These are phyloP conservation scores for Diddensiella transvaalensis DNA, from an alignment of 805 yeast species.

Conservation along the genomic window DNA sequence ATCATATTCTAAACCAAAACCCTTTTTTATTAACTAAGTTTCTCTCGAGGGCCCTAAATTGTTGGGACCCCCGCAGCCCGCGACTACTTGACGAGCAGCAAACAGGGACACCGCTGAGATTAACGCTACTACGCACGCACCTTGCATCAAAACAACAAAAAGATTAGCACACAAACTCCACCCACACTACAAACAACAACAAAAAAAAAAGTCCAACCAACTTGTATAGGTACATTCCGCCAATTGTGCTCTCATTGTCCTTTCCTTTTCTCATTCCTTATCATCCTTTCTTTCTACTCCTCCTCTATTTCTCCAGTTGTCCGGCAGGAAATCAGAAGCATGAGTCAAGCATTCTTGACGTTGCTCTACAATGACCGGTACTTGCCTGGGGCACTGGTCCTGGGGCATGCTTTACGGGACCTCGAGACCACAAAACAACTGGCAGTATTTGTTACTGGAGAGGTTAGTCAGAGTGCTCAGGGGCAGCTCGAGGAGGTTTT, in stretches of 20 bases:
- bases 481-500: slow-evolving; percentile 21
- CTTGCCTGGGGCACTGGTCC: slow-evolving; percentile 46
- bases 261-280: too few species aligned
- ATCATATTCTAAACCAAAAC: too few species aligned
- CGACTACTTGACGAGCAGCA: too few species aligned
- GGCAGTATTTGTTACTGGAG: slow-evolving; percentile 29
- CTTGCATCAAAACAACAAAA: not conserved
- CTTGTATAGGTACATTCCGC: too few species aligned
- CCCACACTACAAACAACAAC: too few species aligned
- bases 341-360: slow-evolving; percentile 38
- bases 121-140: not conserved
- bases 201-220: too few species aligned
- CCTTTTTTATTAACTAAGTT: too few species aligned
- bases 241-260: not conserved
- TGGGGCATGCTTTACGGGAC: slow-evolving; percentile 38
- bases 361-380: slow-evolving; percentile 45
- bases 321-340: not conserved
- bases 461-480: slow-evolving; percentile 22
- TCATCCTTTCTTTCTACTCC: not conserved
- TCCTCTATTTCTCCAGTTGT: not conserved
- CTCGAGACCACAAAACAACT: slow-evolving; percentile 25
- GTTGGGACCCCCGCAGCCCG: too few species aligned
- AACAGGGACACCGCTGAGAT: too few species aligned
- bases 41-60: too few species aligned
- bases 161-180: not conserved